Percentiles rank a stretch among this genome's conserved stretches.
phyloP scores from a whole-genome alignment of 495 filamentous ascomycete genomes.

The Echria macrotheca region DNA sequence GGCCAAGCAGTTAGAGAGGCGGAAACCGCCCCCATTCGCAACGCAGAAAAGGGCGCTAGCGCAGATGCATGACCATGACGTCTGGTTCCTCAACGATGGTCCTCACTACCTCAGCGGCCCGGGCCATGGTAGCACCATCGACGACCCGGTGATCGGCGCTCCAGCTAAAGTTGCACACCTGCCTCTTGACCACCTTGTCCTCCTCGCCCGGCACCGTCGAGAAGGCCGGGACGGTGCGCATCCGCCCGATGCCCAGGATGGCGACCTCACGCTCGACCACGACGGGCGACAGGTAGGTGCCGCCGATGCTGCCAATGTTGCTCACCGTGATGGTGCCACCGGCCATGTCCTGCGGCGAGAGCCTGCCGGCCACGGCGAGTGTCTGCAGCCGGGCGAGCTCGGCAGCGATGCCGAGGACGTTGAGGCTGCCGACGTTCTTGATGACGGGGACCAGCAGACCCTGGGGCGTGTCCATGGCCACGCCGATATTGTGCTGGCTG shows the following conservation, averaged over 20 bases:
- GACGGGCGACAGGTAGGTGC: slow-evolving; percentile 86
- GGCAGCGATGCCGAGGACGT: slow-evolving; percentile 67
- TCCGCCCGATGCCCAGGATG: slow-evolving; percentile 83
- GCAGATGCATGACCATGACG: slow-evolving; percentile 66
- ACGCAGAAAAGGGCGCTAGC: slow-evolving; percentile 21
- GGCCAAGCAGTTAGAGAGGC: too few species aligned
- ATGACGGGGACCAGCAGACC: slow-evolving; percentile 95
- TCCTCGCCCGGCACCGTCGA: slow-evolving; percentile 37
- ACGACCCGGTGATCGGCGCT: slow-evolving; percentile 93
- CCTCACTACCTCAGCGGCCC: slow-evolving; percentile 75
- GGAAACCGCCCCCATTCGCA: neutral
- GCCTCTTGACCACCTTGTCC: slow-evolving; percentile 53
- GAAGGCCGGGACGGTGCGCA: slow-evolving; percentile 69
- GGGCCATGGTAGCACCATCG: slow-evolving; percentile 89
- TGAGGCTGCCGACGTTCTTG: slow-evolving; percentile 69
- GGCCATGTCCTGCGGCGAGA: slow-evolving; percentile 67
- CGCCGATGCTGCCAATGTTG: slow-evolving; percentile 96
- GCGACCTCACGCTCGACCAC: slow-evolving; percentile 84
- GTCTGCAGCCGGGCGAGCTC: slow-evolving; percentile 70
- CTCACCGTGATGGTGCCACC: slow-evolving; percentile 93
- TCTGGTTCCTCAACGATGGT: slow-evolving; percentile 76
- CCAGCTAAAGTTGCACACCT: slow-evolving; percentile 86
- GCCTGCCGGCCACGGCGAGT: slow-evolving; percentile 66
- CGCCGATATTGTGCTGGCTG: slow-evolving; percentile 85
- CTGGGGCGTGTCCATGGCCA: slow-evolving; percentile 89